Base-by-base conservation (phyloP, 2,329 filamentous ascomycete species). In the Talaromyces sp. region DNA sequence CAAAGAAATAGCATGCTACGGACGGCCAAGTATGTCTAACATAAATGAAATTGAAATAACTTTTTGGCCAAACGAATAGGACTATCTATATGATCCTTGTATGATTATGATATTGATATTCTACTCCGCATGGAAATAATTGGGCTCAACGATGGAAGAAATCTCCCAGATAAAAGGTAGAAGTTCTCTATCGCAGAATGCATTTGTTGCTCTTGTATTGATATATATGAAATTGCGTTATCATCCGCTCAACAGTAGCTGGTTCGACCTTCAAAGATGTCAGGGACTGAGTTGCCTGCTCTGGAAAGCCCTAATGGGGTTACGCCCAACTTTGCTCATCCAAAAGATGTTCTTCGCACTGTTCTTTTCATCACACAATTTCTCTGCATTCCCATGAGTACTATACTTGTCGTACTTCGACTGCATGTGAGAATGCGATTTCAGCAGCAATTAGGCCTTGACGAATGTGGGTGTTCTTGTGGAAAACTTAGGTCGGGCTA, bases 341-440 rank as follows among this genome's bases (percentile, higher is more conserved):
- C 70, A 6, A 61, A 64, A 14, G 72, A 74, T 69, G 66, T 66
- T 18, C 60, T 75, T 16, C 59, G 69, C 54, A 76, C 70, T 0
- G 61, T 76, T 50, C 76, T 73, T 62, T 60, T 76, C 2, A 69
- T 75, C 31, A 76, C 73, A 16, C 73, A 78, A 67, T 68, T 65
- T 44, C 66, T 77, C 12, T 77, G 73, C 62, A 72, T 77, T 46
- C 70, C 71, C 0, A 69, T 75, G n/a, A 67, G 72, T 18, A 69
- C 71, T 11, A 18, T 71, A 1, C 72, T 77, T 31, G 67, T 77
- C 11, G 61, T 57, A 1, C 56, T 76, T 39, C 72, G 75, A 7
- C 68, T 76, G 16, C 67, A 67, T 42, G 70, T 72, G 16, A 74
- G 73, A 44, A 58, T 66, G 11, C 69, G 69, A n/a, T 73, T 75